These are phyloP conservation scores for Parsonsia alboflavescens DNA, from an alignment of 257 asterid genomes.

Conservation along the genomic window DNA sequence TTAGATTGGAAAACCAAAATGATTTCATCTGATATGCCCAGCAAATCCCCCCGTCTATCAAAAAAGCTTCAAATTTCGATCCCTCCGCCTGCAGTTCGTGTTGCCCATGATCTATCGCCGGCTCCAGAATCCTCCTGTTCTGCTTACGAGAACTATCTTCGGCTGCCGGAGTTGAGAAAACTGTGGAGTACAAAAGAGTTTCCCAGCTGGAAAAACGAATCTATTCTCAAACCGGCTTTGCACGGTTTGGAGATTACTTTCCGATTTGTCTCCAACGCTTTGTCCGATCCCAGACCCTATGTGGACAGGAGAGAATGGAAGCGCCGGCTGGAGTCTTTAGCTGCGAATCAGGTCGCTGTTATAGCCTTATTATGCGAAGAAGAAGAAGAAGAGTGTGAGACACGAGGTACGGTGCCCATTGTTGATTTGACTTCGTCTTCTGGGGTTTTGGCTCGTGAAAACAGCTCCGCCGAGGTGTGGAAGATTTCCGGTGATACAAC, in stretches of 20 bases:
- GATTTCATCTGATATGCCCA: constrained; percentile 51
- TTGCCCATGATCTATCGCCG: constrained; percentile 43
- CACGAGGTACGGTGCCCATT: constrained; percentile 60
- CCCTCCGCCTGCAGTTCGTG: constrained; percentile 44
- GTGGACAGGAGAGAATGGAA: constrained; percentile 69
- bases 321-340: constrained; percentile 59
- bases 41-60: constrained; percentile 56
- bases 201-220: constrained; percentile 66
- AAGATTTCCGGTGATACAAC: constrained; percentile 54
- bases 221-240: constrained; percentile 61
- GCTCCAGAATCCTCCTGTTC: constrained; percentile 74
- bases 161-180: constrained; percentile 65
- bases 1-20: constrained; percentile 72
- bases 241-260: constrained; percentile 66
- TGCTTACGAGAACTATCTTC: constrained; percentile 67
- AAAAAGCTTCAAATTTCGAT: constrained; percentile 62
- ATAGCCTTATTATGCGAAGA: constrained; percentile 61
- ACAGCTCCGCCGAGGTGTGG: constrained; percentile 92
- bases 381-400: constrained; percentile 47
- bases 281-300: constrained; percentile 69
- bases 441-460: constrained; percentile 44
- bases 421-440: constrained; percentile 42
- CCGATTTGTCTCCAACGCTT: constrained; percentile 65
- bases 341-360: constrained; percentile 55
- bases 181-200: constrained; percentile 53